Percentiles rank a stretch among this genome's conserved stretches.
These are phyloP conservation scores for Hypomontagnella submonticulosa DNA, from an alignment of 495 filamentous ascomycete genomes.

Conservation along the genomic window DNA sequence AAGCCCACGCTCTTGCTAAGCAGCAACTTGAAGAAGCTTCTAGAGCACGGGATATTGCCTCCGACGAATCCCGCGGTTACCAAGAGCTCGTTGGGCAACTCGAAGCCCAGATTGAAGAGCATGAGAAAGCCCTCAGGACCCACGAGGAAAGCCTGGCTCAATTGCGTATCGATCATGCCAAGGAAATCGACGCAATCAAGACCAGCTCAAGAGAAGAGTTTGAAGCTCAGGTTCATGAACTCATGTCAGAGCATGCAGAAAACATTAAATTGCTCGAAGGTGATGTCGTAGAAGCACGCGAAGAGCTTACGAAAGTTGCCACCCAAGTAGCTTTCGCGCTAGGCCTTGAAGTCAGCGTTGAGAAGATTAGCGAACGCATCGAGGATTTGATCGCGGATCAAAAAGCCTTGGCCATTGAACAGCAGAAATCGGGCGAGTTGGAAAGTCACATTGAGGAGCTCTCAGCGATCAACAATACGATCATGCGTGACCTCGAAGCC, in stretches of 20 bases:
- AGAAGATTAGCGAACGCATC: constrained; percentile 66
- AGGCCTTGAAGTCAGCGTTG: constrained; percentile 63
- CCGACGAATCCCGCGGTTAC: constrained; percentile 59
- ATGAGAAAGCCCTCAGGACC: constrained; percentile 61
- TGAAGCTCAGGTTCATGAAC: constrained; percentile 55
- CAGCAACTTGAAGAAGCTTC: constrained; percentile 65
- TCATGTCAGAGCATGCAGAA: constrained; percentile 67
- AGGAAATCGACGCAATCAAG: constrained; percentile 62
- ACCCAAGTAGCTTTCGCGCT: constrained; percentile 65
- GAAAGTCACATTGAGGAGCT: constrained; percentile 60
- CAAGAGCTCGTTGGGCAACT: constrained; percentile 66
- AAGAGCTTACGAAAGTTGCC: constrained; percentile 72
- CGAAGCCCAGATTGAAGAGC: constrained; percentile 66
- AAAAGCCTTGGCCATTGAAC: constrained; percentile 62
- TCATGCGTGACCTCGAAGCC: constrained; percentile 65
- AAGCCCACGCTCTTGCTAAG: constrained; percentile 68
- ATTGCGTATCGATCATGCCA: constrained; percentile 57
- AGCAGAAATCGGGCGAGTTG: constrained; percentile 65
- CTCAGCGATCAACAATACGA: constrained; percentile 63
- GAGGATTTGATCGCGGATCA: constrained; percentile 61
- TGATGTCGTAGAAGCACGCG: constrained; percentile 75
- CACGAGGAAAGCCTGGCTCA: constrained; percentile 60
- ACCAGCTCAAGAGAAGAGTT: constrained; percentile 53
- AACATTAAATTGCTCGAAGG: constrained; percentile 70
- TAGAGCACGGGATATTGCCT: constrained; percentile 57